Percentiles rank a stretch among this genome's conserved stretches.
Conservation (phyloP, 495 filamentous ascomycete genomes). For the Sordaria brevicollis region DNA sequence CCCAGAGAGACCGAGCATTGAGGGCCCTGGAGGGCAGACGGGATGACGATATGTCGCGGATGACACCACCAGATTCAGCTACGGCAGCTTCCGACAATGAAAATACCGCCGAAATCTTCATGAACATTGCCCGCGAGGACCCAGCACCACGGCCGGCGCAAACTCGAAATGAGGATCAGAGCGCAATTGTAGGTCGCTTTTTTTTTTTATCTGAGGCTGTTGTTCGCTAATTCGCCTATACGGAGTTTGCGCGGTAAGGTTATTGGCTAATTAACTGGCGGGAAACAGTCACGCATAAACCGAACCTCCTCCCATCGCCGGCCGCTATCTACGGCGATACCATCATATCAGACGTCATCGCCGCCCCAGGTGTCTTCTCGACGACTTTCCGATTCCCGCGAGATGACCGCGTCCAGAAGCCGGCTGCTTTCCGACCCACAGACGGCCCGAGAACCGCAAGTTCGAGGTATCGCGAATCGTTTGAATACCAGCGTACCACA, state of each 20-base stretch:
- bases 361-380: slow-evolving; percentile 24
- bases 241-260: neutral
- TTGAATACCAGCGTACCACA: neutral
- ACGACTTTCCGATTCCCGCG: slow-evolving; percentile 37
- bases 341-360: slow-evolving; percentile 27
- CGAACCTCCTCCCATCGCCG: slow-evolving; percentile 27
- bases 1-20: slow-evolving; percentile 39
- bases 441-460: slow-evolving; percentile 14
- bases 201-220: neutral
- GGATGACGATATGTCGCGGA: slow-evolving; percentile 27
- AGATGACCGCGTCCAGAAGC: slow-evolving; percentile 18
- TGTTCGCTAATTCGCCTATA: neutral
- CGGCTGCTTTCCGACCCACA: slow-evolving; percentile 22
- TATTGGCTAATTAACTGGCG: slow-evolving; percentile 3
- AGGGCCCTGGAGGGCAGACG: slow-evolving; percentile 37
- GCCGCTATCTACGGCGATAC: slow-evolving; percentile 33
- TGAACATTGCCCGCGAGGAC: slow-evolving; percentile 42
- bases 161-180: slow-evolving; percentile 23
- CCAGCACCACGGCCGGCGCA: slow-evolving; percentile 19
- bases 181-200: slow-evolving; percentile 31
- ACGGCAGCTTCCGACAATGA: slow-evolving; percentile 32
- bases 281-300: slow-evolving; percentile 31
- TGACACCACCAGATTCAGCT: slow-evolving; percentile 30
- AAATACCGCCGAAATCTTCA: slow-evolving; percentile 43
- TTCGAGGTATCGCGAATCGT: neutral